These are phyloP conservation scores for Durusdinium trenchii DNA, from an alignment of 73 alveolate species.

Conservation along the genomic window DNA sequence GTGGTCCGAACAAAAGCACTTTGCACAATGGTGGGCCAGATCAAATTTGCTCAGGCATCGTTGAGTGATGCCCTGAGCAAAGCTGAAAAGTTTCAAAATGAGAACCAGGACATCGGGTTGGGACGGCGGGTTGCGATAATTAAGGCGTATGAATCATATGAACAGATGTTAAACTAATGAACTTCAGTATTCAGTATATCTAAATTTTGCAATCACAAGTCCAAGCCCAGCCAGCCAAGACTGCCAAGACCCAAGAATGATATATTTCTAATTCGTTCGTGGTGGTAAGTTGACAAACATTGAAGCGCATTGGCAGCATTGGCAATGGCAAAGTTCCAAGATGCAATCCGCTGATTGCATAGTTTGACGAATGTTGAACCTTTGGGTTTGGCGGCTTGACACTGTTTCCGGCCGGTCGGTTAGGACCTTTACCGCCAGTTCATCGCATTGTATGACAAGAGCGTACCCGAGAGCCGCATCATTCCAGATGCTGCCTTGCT, in stretches of 20 bases:
- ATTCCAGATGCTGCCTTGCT: neutral
- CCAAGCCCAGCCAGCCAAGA: too few species aligned
- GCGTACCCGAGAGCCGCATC: neutral
- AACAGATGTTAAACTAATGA: too few species aligned
- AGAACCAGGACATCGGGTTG: slow-evolving; percentile 31
- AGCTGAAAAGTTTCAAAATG: neutral
- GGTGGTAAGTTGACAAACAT: too few species aligned
- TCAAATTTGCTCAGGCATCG: neutral
- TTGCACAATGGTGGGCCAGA: neutral
- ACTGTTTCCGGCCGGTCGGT: neutral
- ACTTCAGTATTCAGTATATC: too few species aligned
- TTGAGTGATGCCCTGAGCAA: neutral
- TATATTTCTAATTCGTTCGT: too few species aligned
- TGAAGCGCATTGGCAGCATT: too few species aligned
- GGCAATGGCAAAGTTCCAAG: neutral
- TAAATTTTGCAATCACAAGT: too few species aligned
- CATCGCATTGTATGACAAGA: neutral
- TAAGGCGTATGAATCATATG: too few species aligned
- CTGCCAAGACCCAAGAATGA: too few species aligned
- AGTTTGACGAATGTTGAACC: neutral
- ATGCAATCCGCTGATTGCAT: neutral
- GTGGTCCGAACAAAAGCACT: neutral
- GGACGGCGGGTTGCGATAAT: too few species aligned
- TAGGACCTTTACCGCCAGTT: neutral
- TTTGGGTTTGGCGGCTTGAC: neutral